phyloP scores from a whole-genome alignment of 2,329 filamentous ascomycete species.

The Fusarium chlamydosporum region DNA sequence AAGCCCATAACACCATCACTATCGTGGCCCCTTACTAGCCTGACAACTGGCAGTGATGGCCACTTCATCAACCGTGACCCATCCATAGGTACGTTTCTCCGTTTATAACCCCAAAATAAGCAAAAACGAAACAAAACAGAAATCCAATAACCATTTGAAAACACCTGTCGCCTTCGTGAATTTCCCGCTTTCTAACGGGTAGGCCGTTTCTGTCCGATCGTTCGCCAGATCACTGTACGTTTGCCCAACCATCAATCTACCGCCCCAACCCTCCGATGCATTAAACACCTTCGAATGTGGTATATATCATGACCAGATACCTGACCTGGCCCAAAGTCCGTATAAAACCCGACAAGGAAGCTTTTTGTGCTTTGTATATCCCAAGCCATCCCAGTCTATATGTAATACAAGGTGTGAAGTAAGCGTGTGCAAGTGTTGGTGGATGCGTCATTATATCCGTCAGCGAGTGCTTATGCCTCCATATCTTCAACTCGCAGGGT shows the following conservation, averaged over 20 bases:
- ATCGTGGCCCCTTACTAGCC: background rate
- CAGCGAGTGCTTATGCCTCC: slow-evolving; percentile 48
- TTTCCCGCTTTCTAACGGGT: slow-evolving; percentile 22
- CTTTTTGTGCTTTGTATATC: slow-evolving; percentile 13
- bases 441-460: background rate
- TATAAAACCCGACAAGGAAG: slow-evolving; percentile 23
- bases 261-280: slow-evolving; percentile 25
- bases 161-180: slow-evolving; percentile 26
- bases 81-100: background rate
- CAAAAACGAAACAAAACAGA: slow-evolving; percentile 11
- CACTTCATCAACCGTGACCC: background rate
- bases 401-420: slow-evolving; percentile 39
- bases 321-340: slow-evolving; percentile 29
- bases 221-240: slow-evolving; percentile 19
- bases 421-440: background rate
- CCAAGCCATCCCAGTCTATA: slow-evolving; percentile 26
- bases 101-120: background rate
- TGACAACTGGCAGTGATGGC: background rate
- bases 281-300: slow-evolving; percentile 40
- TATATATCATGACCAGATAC: slow-evolving; percentile 44
- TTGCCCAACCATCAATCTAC: slow-evolving; percentile 20
- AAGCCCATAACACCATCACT: background rate
- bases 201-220: slow-evolving; percentile 13
- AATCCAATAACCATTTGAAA: slow-evolving; percentile 26
- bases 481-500: slow-evolving; percentile 51